Evolutionary conservation across 805 yeast species (phyloP).

Genomic region (Saccharomycopsis malanga): DNA sequence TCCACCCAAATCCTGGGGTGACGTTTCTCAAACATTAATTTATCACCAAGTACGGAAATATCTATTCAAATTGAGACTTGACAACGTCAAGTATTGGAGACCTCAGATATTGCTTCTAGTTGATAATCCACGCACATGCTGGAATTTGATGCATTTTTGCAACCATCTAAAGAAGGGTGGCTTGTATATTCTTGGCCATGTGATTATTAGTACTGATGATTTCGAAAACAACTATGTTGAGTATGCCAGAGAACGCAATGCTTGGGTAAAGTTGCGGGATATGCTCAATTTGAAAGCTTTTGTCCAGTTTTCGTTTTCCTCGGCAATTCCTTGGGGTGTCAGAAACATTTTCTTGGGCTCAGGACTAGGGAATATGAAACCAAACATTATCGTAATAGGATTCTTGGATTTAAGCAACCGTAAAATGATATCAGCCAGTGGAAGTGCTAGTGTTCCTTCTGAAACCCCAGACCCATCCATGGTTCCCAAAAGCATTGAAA

Average conservation of each 20-base stretch:
- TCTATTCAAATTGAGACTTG: slow-evolving; percentile 70
- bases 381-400: slow-evolving; percentile 89
- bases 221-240: slow-evolving; percentile 64
- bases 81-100: slow-evolving; percentile 96
- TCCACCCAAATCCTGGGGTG: slow-evolving; percentile 98
- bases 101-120: slow-evolving; percentile 87
- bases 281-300: slow-evolving; percentile 78
- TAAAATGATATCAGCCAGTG: neutral
- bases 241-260: slow-evolving; percentile 60
- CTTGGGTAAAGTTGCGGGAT: slow-evolving; percentile 83
- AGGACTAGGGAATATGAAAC: slow-evolving; percentile 98
- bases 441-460: neutral
- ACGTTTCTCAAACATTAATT: slow-evolving; percentile 89
- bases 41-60: slow-evolving; percentile 97
- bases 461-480: neutral
- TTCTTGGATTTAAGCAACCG: slow-evolving; percentile 56
- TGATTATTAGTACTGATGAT: slow-evolving; percentile 53
- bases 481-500: slow-evolving; percentile 15
- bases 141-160: slow-evolving; percentile 90
- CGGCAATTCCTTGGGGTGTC: slow-evolving; percentile 89
- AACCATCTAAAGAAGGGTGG: slow-evolving; percentile 96
- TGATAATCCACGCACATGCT: slow-evolving; percentile 86
- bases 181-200: slow-evolving; percentile 86
- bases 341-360: slow-evolving; percentile 87
- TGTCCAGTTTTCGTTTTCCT: slow-evolving; percentile 86